Percentiles rank a stretch among this genome's conserved stretches.
Evolutionary conservation across 1,139 yeast genomes (phyloP).

Genomic region (Saccharomyces hybrid): DNA sequence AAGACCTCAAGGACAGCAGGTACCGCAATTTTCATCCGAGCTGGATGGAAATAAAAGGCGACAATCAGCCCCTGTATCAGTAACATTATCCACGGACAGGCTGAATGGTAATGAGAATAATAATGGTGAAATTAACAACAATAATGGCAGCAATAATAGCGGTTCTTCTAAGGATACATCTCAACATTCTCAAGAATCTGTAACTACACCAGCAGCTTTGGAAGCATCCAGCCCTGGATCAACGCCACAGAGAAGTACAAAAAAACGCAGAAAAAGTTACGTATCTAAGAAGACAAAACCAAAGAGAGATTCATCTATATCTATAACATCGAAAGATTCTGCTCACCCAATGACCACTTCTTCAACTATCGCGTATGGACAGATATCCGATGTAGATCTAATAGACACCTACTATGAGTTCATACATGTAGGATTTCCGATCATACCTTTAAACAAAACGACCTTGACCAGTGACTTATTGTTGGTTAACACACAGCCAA

Average conservation of each 20-base stretch:
- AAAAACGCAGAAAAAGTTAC: constrained; percentile 1
- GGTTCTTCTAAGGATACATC: background rate
- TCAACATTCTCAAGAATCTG: background rate
- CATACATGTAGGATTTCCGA: constrained; percentile 50
- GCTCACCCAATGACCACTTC: constrained; percentile 6
- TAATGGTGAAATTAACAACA: background rate
- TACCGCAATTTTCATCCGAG: constrained; percentile 4
- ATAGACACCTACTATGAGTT: constrained; percentile 42
- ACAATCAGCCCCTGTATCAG: background rate
- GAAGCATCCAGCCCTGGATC: background rate
- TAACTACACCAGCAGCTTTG: background rate
- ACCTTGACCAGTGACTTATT: constrained; percentile 32
- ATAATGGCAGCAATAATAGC: background rate
- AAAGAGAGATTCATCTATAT: constrained; percentile 4
- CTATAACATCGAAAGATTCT: constrained; percentile 10
- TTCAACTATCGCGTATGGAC: constrained; percentile 19
- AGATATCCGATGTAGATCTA: constrained; percentile 27
- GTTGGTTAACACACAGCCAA: constrained; percentile 30
- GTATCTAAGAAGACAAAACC: background rate
- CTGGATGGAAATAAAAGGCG: constrained; percentile 1
- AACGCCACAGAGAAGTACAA: constrained; percentile 1
- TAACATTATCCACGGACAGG: background rate
- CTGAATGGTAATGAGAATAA: constrained; percentile 1
- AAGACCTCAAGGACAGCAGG: background rate
- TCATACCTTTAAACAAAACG: constrained; percentile 44